Percentiles rank a stretch among this genome's conserved stretches.
Evolutionary conservation across 108 stramenopile species (phyloP).

Genomic region (Skeletonema menzelii): DNA sequence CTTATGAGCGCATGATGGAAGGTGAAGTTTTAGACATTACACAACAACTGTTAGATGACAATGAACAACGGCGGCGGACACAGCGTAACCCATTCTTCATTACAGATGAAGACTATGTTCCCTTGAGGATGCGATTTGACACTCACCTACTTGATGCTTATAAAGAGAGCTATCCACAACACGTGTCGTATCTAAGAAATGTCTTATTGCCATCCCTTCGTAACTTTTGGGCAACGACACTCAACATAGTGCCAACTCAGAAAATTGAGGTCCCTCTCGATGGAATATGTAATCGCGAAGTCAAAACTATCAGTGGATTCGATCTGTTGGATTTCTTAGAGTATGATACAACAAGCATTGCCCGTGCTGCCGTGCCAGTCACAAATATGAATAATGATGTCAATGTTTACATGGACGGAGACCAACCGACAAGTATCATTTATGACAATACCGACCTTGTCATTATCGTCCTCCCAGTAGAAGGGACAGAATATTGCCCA

Average conservation of each 20-base stretch:
- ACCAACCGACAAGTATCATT: background rate
- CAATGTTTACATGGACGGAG: conserved; percentile 5
- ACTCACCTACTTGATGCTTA: conserved; percentile 39
- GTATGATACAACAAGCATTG: conserved; percentile 10
- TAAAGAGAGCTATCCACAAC: conserved; percentile 9
- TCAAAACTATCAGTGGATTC: conserved; percentile 21
- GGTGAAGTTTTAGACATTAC: background rate
- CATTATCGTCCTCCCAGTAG: conserved; percentile 37
- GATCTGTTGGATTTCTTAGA: conserved; percentile 22
- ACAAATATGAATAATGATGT: conserved; percentile 35
- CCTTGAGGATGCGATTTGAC: conserved; percentile 42
- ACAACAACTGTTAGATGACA: background rate
- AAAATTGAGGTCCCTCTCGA: conserved; percentile 27
- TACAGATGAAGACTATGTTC: background rate
- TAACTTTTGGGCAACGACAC: conserved; percentile 34
- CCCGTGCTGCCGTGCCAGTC: conserved; percentile 10
- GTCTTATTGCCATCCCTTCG: conserved; percentile 32
- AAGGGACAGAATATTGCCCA: conserved; percentile 24
- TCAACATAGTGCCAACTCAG: conserved; percentile 26
- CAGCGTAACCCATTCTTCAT: background rate
- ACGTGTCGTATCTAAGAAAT: conserved; percentile 37
- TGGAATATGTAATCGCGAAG: conserved; percentile 14
- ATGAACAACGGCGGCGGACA: background rate
- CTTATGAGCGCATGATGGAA: background rate
- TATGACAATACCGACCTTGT: conserved; percentile 33